phyloP scores from a whole-genome alignment of 805 yeast genomes.

The Candida sithepensis region DNA sequence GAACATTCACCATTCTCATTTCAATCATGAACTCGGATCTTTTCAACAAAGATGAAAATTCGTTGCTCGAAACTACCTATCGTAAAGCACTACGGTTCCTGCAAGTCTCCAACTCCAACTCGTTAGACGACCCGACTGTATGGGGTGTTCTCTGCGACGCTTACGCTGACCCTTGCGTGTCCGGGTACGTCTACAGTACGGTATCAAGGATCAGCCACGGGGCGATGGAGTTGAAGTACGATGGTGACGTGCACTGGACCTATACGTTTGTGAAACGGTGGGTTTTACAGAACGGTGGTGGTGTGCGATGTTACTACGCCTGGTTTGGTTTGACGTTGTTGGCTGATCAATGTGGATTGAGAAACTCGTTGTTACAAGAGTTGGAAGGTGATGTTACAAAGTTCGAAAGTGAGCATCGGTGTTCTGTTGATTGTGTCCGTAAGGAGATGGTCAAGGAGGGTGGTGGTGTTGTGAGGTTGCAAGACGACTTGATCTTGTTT shows the following conservation, averaged over 20 bases:
- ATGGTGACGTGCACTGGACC: background rate
- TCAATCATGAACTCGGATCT: slow-evolving; percentile 1
- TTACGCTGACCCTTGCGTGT: background rate
- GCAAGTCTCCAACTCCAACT: background rate
- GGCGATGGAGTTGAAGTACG: background rate
- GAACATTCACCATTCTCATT: slow-evolving; percentile 27
- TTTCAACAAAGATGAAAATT: background rate
- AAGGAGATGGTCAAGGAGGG: background rate
- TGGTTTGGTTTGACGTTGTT: too few species aligned
- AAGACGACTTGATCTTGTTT: background rate
- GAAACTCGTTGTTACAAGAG: too few species aligned
- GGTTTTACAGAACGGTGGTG: background rate
- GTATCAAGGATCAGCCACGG: background rate
- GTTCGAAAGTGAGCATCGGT: background rate
- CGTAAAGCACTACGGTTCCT: background rate
- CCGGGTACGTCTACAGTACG: background rate
- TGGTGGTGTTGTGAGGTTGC: background rate
- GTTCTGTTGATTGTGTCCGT: background rate
- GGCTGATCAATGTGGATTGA: too few species aligned
- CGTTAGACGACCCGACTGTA: background rate
- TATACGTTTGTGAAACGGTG: background rate
- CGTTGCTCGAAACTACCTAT: too few species aligned
- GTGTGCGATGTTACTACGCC: too few species aligned
- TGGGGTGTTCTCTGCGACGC: background rate
- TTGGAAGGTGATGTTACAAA: too few species aligned